Evolutionary conservation across 164 flowering plant species (phyloP).

Genomic region (Paratinospora sagittata): DNA sequence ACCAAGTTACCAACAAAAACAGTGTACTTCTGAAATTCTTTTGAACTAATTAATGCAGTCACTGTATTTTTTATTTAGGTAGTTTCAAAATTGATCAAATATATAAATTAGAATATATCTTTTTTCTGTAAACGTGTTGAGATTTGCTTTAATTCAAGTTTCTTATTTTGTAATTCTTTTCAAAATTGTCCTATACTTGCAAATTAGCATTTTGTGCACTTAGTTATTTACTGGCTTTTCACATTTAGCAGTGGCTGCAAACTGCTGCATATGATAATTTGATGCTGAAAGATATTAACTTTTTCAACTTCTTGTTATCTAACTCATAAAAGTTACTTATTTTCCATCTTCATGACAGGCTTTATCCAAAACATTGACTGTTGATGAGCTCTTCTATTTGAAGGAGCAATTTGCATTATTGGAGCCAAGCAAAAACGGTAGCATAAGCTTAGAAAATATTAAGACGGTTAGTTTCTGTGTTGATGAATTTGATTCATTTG

Average conservation of each 20-base stretch:
- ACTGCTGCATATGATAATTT: neutral
- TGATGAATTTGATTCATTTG: neutral
- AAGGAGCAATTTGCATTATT: conserved; percentile 70
- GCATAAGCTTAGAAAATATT: conserved; percentile 60
- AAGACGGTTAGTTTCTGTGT: conserved; percentile 39
- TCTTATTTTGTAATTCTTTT: no score
- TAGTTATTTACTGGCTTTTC: neutral
- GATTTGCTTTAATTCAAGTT: no score
- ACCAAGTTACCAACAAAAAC: neutral
- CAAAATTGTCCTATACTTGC: no score
- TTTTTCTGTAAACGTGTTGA: no score
- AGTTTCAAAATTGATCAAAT: no score
- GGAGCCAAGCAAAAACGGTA: conserved; percentile 58
- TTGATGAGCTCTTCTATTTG: conserved; percentile 67
- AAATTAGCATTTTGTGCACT: no score
- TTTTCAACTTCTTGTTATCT: neutral
- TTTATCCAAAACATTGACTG: conserved; percentile 66
- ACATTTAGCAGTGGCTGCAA: neutral
- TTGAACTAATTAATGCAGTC: no score
- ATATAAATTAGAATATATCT: no score
- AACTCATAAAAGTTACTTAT: neutral
- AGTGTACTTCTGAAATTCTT: neutral
- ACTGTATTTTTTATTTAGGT: no score
- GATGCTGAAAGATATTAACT: neutral
- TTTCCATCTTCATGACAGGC: conserved; percentile 47